phyloP scores from a whole-genome alignment of 768 basidiomycete species.

The Sporobolomyces phaffii region DNA sequence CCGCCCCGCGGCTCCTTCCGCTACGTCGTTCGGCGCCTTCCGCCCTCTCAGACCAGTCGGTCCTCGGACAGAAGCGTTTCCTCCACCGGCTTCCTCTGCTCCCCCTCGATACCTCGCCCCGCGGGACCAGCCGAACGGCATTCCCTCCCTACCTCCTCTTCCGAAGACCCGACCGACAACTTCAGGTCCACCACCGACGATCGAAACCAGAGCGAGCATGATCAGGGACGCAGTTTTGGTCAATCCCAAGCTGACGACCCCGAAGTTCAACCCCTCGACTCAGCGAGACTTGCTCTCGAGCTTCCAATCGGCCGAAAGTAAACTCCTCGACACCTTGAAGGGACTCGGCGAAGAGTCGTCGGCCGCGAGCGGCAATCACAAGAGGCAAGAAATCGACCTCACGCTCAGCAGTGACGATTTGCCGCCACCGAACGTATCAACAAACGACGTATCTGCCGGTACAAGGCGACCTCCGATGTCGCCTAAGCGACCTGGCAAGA shows the following conservation, averaged over 20 bases:
- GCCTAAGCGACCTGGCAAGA: background rate
- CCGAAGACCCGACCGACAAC: background rate
- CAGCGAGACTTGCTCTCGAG: constrained; percentile 18
- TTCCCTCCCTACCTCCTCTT: background rate
- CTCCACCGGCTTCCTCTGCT: background rate
- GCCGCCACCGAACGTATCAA: background rate
- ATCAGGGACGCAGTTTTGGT: constrained; percentile 26
- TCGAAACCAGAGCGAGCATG: constrained; percentile 22
- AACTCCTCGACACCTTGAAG: background rate
- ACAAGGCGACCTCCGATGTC: constrained; percentile 1
- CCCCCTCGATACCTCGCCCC: background rate
- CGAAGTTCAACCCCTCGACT: background rate
- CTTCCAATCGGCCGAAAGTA: constrained; percentile 5
- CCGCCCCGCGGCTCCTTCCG: background rate
- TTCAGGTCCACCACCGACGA: constrained; percentile 13
- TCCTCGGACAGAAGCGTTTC: too few species aligned
- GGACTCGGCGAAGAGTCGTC: background rate
- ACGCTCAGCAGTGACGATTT: background rate
- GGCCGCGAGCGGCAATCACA: background rate
- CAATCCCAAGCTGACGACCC: constrained; percentile 6
- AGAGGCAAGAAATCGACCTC: background rate
- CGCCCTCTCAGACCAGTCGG: background rate
- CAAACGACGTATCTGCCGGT: background rate
- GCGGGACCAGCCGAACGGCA: background rate
- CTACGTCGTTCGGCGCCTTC: background rate